Evolutionary conservation across 1,284 basidiomycete species (phyloP), one percentile per base, ranked within the genome.

Genomic region (Neotropicomus parvogracilis): DNA sequence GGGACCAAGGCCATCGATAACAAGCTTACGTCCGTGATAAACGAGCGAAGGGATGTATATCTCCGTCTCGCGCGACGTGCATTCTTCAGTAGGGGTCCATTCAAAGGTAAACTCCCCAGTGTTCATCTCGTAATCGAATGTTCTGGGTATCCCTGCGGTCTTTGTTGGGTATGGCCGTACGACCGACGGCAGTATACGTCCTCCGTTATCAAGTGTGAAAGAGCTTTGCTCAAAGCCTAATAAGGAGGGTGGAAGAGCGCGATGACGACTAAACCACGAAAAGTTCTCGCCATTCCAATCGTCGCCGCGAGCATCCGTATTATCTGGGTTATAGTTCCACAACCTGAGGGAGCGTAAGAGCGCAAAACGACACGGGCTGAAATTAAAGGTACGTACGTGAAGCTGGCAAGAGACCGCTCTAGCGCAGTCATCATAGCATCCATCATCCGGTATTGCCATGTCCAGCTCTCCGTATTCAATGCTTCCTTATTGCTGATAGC

Each of bases 201-300:
- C 89, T 3, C 94, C 93, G 28, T 84, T 80, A 63, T 97, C 94
- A 19, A 93, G 73, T 19, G 77, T 76, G 12, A 75, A 71, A 4
- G 81, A 75, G 10, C 71, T 70, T 58, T 88, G 83, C 11, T 77
- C 75, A 58, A 74, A 68, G 55, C 75, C 72, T 20, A 82, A 67
- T 37, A 79, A 63, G 0, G 74, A 76, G 1, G 71, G 59, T 1
- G 79, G 77, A 11, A 80, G 66, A 0, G 78, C 79, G 8, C 84
- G 79, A 40, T 69, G 69, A 36, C 76, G 70, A 53, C 87, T 88
- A 74, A 91, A 95, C 86, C 91, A 95, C 4, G 91, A 92, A 65
- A 97, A 95, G 69, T 93, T 94, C 68, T 98, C 95, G 38, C 87
- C 90, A 63, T 97, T 97, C 95, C 95, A 98, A 53, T 84, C 75